These are phyloP conservation scores for Trichoderma sp. DNA, from an alignment of 2,329 filamentous ascomycete genomes.

Conservation along the genomic window DNA sequence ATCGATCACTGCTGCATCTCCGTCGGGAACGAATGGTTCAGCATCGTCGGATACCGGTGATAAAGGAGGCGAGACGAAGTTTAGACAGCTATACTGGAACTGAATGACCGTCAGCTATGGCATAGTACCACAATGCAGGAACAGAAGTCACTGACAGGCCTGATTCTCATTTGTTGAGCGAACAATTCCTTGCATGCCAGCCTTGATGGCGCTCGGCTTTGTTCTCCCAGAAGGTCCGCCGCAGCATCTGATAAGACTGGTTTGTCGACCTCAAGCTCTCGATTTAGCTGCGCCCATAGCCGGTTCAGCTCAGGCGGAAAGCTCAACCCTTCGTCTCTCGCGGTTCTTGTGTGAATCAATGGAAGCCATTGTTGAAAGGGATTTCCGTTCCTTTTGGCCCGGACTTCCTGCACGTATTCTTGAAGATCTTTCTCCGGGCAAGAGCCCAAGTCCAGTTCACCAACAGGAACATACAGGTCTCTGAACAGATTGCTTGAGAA, in stretches of 20 bases:
- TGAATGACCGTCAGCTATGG: not conserved
- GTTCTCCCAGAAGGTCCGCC: conserved; percentile 2
- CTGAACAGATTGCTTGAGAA: not conserved
- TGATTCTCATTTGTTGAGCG: not conserved
- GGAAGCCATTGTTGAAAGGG: conserved; percentile 39
- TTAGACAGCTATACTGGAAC: conserved; percentile 9
- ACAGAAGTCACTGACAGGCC: not conserved
- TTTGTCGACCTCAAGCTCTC: conserved; percentile 37
- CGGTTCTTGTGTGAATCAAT: conserved; percentile 31
- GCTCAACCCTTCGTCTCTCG: conserved; percentile 36
- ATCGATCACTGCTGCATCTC: conserved; percentile 34
- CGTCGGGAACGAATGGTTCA: conserved; percentile 33
- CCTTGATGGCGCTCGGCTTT: not conserved
- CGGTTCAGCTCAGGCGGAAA: conserved; percentile 34
- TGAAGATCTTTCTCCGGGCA: conserved; percentile 32
- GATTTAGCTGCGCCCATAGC: conserved; percentile 34
- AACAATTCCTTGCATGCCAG: not conserved
- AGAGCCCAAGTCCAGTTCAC: conserved; percentile 35
- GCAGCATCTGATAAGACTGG: not conserved
- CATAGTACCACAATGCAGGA: not conserved
- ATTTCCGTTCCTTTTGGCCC: conserved; percentile 30
- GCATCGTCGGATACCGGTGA: conserved; percentile 35
- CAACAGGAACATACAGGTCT: conserved; percentile 32
- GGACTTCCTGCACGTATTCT: conserved; percentile 33
- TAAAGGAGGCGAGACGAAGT: conserved; percentile 37